Evolutionary conservation across 148 eudicot genomes (phyloP), one percentile per base, ranked within the genome.

Genomic region (Fagopyrum homotropicum): DNA sequence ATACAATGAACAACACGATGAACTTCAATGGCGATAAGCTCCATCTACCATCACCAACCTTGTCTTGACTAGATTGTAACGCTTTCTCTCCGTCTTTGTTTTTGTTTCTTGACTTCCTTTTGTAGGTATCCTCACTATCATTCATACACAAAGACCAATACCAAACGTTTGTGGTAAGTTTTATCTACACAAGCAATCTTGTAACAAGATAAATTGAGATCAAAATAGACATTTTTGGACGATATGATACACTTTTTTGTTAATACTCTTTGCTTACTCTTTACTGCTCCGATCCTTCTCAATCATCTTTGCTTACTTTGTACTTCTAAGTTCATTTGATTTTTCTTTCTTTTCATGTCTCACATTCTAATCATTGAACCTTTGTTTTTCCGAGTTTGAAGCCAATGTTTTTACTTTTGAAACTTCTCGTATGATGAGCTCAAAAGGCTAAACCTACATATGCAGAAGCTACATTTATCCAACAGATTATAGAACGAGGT

Each of bases 61-160:
- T 80, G 86, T 66, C 77, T 56, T 40, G 80, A 30, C 57, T 52
- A 45, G 57, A 63, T 73, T 75, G 77, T 35, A 35, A 35, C 40
- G 40, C 40, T 35, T 35, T 35, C 40, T 35, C 40, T 46, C 63
- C 50, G 40, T 87, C 89, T 73, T 89, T 82, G 9, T 75, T 76
- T 77, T 80, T 88, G 76, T 75, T 88, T 82, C 82, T 85, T 44
- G 79, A 72, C 69, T 86, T 92, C 69, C 89, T 85, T 74, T 87
- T 92, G 84, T 83, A 84, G 9, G 76, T 82, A 7, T 92, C 97
- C 74, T 89, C 91, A 56, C 97, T 92, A 76, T 73, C 75, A 73
- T 75, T 75, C 2, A 76, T 9, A 35, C 40, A 35, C 40, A 35
- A 35, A 35, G 40, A 35, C 40, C 40, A 35, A 35, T 35, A 35